Percentiles rank a stretch among this genome's conserved stretches.
Conservation (phyloP, 1,284 basidiomycete genomes). For the Ustilago tritici region DNA sequence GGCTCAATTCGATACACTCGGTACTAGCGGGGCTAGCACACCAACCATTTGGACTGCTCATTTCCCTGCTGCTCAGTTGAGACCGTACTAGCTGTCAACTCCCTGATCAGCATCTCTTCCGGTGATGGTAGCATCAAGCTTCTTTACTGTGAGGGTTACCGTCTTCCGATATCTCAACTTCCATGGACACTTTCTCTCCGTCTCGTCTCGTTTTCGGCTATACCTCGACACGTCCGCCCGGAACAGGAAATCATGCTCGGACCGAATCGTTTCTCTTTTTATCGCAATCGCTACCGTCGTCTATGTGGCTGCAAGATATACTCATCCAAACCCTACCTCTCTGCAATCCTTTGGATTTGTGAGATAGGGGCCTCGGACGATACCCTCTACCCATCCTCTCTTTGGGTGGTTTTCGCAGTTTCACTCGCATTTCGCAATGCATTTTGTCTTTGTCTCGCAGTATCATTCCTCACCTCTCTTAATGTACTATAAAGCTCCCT, state of each 20-base stretch:
- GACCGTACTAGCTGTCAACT: slow-evolving; percentile 35
- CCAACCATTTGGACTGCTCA: slow-evolving; percentile 44
- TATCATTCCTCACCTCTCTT: background rate
- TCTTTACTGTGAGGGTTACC: background rate
- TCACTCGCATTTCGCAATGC: slow-evolving; percentile 14
- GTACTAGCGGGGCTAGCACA: slow-evolving; percentile 30
- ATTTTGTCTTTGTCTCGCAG: background rate
- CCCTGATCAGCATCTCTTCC: background rate
- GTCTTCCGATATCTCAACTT: slow-evolving; percentile 3
- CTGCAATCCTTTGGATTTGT: background rate
- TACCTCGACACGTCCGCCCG: slow-evolving; percentile 3
- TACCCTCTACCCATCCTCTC: slow-evolving; percentile 21
- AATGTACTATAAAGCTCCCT: background rate
- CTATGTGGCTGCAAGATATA: slow-evolving; percentile 27
- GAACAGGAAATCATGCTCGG: slow-evolving; percentile 6
- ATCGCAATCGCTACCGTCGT: background rate
- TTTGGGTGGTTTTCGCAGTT: slow-evolving; percentile 12
- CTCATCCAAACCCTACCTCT: slow-evolving; percentile 18
- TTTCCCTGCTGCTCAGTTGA: slow-evolving; percentile 49
- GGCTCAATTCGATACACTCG: slow-evolving; percentile 25
- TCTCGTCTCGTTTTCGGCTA: background rate
- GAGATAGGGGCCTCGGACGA: slow-evolving; percentile 14
- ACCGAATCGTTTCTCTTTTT: background rate
- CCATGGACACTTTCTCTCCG: background rate
- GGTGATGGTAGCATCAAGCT: background rate